phyloP scores from a whole-genome alignment of 2,329 filamentous ascomycete genomes.

The Sporothrix dimorphospora region DNA sequence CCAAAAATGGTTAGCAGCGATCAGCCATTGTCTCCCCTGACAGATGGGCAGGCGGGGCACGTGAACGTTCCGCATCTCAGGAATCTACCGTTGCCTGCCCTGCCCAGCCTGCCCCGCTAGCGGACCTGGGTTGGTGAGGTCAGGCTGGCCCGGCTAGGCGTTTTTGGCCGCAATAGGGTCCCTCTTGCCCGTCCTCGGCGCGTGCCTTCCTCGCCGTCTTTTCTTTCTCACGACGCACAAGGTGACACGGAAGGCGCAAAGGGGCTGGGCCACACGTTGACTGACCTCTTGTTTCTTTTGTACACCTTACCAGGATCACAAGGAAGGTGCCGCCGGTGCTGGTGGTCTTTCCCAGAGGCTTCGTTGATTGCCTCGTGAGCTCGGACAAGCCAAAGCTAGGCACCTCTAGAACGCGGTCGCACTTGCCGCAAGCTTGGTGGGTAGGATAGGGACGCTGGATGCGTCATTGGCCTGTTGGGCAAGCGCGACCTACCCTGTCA shows the following conservation, averaged over 20 bases:
- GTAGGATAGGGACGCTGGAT: constrained; percentile 1
- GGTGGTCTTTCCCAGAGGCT: neutral
- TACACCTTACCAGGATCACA: neutral
- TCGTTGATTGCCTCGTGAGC: neutral
- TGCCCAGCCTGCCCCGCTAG: neutral
- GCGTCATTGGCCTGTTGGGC: constrained; percentile 23
- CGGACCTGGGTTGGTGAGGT: neutral
- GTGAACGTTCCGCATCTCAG: neutral
- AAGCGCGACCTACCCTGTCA: constrained; percentile 7
- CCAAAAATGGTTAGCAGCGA: constrained; percentile 6
- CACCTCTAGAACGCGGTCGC: constrained; percentile 11
- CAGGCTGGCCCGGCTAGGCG: neutral
- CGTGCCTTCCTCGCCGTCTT: neutral
- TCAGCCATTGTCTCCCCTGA: neutral
- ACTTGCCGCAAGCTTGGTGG: constrained; percentile 6
- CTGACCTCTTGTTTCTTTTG: neutral
- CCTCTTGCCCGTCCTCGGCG: neutral
- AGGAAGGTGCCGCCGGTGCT: neutral
- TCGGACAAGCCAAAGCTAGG: constrained; percentile 2
- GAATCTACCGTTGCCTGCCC: neutral
- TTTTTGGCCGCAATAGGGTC: neutral
- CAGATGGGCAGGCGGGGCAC: constrained; percentile 16
- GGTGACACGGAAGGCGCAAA: constrained; percentile 16
- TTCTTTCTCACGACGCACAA: neutral
- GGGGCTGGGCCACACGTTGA: neutral